Conservation (phyloP, 441 rosid species). For the Kokia cookei region DNA sequence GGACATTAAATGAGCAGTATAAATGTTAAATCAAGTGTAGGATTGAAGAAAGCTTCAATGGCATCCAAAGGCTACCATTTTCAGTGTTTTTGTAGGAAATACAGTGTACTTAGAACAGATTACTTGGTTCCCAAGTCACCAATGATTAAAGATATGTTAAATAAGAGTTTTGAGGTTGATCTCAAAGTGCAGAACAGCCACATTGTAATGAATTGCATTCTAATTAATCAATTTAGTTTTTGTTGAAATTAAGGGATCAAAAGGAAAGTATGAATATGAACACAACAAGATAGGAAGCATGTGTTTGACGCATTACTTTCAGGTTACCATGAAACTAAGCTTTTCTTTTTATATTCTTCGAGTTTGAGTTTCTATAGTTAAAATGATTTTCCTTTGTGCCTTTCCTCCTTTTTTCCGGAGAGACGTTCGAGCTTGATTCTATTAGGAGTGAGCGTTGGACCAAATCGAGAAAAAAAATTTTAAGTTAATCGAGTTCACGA, state of each 20-base stretch:
- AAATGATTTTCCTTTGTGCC: too few species aligned
- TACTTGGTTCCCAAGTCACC: neutral
- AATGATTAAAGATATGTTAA: neutral
- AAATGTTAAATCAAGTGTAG: neutral
- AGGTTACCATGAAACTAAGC: too few species aligned
- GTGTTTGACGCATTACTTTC: neutral
- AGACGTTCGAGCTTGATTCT: too few species aligned
- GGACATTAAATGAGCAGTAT: neutral
- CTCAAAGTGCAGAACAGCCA: neutral
- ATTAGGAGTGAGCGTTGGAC: too few species aligned
- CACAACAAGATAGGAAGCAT: neutral
- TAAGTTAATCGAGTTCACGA: too few species aligned
- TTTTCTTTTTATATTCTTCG: too few species aligned
- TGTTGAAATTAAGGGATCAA: neutral
- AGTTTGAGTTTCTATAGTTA: too few species aligned
- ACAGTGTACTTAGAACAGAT: neutral
- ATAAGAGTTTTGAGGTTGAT: neutral
- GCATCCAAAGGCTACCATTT: neutral
- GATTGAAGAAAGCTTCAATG: neutral
- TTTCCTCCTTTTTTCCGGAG: too few species aligned
- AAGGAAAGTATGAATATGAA: neutral
- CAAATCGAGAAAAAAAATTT: too few species aligned
- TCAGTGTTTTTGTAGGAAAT: neutral
- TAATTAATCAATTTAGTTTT: neutral
- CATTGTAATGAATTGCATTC: neutral